Evolutionary conservation across 768 basidiomycete species (phyloP).

Genomic region (Mycena vulgaris): DNA sequence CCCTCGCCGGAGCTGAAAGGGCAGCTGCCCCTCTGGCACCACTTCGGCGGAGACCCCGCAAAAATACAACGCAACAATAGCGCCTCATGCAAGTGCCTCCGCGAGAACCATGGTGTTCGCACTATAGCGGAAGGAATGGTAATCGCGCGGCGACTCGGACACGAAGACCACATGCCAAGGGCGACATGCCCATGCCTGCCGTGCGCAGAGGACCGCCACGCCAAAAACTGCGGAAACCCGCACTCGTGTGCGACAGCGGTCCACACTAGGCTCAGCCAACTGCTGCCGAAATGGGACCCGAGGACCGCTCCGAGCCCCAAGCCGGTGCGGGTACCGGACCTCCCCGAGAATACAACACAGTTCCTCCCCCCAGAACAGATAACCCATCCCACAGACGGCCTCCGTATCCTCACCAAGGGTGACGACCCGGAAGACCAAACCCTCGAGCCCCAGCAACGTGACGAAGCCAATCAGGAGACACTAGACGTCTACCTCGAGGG

Average conservation of each 20-base stretch:
- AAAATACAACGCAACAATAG: neutral
- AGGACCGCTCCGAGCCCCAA: neutral
- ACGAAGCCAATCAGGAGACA: neutral
- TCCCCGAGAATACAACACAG: neutral
- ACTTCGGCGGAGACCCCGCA: neutral
- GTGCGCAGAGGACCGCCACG: neutral
- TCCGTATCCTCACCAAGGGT: neutral
- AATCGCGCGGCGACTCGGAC: neutral
- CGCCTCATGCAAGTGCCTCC: neutral
- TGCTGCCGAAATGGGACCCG: slow-evolving; percentile 19
- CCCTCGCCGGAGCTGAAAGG: neutral
- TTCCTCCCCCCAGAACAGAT: neutral
- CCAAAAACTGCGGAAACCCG: neutral
- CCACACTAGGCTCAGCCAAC: neutral
- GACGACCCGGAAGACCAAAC: too few species aligned
- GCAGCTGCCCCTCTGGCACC: slow-evolving; percentile 1
- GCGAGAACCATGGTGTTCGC: neutral
- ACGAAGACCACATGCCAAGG: neutral
- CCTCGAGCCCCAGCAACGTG: neutral
- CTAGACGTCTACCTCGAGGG: neutral
- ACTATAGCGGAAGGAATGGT: neutral
- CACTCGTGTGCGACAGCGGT: neutral
- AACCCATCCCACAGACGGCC: neutral
- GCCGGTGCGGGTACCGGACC: neutral
- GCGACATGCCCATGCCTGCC: neutral